A percentile compares a stretch with the other conserved stretches of the same genome.
phyloP scores from a whole-genome alignment of 768 basidiomycete genomes.

The Macrolepiota albuminosa region DNA sequence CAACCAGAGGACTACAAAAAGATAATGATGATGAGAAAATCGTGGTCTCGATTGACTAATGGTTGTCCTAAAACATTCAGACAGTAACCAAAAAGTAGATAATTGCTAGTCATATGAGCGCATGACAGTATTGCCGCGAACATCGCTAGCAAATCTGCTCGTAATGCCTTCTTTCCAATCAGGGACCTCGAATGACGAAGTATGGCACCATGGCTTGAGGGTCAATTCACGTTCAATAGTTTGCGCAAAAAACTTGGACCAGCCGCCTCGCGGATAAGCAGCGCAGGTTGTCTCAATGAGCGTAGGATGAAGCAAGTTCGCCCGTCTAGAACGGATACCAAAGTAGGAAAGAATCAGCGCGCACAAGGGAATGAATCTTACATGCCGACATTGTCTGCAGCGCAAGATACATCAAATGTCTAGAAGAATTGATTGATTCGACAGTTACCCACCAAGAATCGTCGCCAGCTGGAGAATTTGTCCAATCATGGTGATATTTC shows the following conservation, averaged over 20 bases:
- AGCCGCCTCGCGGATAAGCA: constrained; percentile 38
- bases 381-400: constrained; percentile 40
- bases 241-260: constrained; percentile 38
- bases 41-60: not conserved
- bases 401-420: constrained; percentile 7
- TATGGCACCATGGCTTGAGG: constrained; percentile 48
- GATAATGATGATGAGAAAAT: not conserved
- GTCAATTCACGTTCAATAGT: constrained; percentile 40
- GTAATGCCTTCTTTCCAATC: constrained; percentile 37
- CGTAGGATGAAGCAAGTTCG: constrained; percentile 35
- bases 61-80: not conserved
- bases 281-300: constrained; percentile 37
- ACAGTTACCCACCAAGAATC: constrained; percentile 32
- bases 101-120: constrained; percentile 26
- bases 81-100: not conserved
- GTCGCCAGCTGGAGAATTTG: constrained; percentile 47
- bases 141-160: constrained; percentile 45
- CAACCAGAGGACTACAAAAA: not conserved
- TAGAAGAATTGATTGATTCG: not conserved
- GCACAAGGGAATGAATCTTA: constrained; percentile 17
- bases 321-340: constrained; percentile 26
- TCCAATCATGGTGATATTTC: constrained; percentile 47
- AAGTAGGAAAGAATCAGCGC: not conserved
- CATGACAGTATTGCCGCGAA: constrained; percentile 39
- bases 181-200: constrained; percentile 41